These are phyloP conservation scores for Bipolaris victoriae DNA, from an alignment of 2,329 filamentous ascomycete species.

Conservation along the genomic window DNA sequence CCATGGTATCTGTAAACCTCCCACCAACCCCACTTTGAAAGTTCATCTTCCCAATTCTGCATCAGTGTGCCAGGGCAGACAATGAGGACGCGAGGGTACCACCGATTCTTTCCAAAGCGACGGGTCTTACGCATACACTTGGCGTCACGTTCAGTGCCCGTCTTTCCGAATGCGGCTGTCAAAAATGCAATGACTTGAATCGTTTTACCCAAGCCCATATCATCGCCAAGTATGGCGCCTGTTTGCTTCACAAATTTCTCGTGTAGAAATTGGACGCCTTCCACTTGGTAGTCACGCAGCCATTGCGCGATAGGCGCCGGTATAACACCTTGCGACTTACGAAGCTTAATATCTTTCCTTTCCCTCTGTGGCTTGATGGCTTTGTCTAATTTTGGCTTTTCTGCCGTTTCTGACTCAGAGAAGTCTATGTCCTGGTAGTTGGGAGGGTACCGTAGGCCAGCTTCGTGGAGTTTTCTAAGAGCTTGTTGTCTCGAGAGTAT, in stretches of 20 bases:
- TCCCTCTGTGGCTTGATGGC: constrained; percentile 67
- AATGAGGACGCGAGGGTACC: constrained; percentile 86
- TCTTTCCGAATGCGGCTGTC: constrained; percentile 91
- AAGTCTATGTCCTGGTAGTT: constrained; percentile 77
- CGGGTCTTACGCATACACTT: constrained; percentile 90
- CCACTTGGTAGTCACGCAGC: constrained; percentile 87
- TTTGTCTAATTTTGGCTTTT: constrained; percentile 72
- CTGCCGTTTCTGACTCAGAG: constrained; percentile 70
- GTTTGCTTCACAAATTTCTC: constrained; percentile 88
- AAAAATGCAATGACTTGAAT: constrained; percentile 95
- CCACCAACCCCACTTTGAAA: constrained; percentile 96
- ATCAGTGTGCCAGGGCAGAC: constrained; percentile 89
- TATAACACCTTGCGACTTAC: constrained; percentile 78
- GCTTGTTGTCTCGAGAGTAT: constrained; percentile 63
- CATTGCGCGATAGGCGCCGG: constrained; percentile 91
- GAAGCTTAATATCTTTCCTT: constrained; percentile 77
- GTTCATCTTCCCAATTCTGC: constrained; percentile 87
- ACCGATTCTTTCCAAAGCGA: constrained; percentile 61
- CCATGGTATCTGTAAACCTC: constrained; percentile 84
- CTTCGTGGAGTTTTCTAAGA: constrained; percentile 73
- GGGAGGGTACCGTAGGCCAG: constrained; percentile 77
- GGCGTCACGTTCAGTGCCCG: constrained; percentile 80
- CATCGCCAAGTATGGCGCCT: constrained; percentile 89
- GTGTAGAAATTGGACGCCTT: constrained; percentile 84
- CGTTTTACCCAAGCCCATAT: constrained; percentile 97